Evolutionary conservation across 2,329 filamentous ascomycete species (phyloP).

Genomic region (Alternaria sp.): DNA sequence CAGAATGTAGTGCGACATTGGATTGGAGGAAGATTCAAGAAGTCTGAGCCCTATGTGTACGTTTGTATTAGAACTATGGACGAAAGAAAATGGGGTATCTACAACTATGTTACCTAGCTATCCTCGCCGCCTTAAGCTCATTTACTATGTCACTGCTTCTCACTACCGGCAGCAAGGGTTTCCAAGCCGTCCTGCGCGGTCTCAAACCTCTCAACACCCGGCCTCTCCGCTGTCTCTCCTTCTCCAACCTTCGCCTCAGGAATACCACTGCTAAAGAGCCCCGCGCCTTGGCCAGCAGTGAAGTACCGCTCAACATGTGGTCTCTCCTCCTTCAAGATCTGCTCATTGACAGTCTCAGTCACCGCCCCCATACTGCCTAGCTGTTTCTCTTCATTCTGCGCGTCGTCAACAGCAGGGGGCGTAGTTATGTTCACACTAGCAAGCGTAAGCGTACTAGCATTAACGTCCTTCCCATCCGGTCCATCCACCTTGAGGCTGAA

Average conservation of each 20-base stretch:
- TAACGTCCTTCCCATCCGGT: slow-evolving; percentile 56
- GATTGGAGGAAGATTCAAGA: neutral
- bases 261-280: slow-evolving; percentile 27
- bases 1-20: neutral
- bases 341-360: slow-evolving; percentile 10
- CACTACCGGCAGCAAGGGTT: slow-evolving; percentile 10
- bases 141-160: neutral
- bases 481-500: slow-evolving; percentile 69
- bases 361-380: slow-evolving; percentile 8
- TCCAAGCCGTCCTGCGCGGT: slow-evolving; percentile 54
- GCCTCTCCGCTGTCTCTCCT: slow-evolving; percentile 27
- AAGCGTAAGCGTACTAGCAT: slow-evolving; percentile 75
- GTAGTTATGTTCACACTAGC: slow-evolving; percentile 45
- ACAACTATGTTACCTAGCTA: neutral
- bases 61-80: neutral
- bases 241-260: neutral
- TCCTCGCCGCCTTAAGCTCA: neutral
- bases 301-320: slow-evolving; percentile 61
- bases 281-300: slow-evolving; percentile 54
- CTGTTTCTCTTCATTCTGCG: slow-evolving; percentile 17
- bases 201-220: slow-evolving; percentile 63
- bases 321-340: slow-evolving; percentile 19
- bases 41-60: neutral
- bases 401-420: slow-evolving; percentile 31
- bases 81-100: slow-evolving; percentile 8